Evolutionary conservation across 768 basidiomycete species (phyloP).

Genomic region (Hebeloma cylindrosporum): DNA sequence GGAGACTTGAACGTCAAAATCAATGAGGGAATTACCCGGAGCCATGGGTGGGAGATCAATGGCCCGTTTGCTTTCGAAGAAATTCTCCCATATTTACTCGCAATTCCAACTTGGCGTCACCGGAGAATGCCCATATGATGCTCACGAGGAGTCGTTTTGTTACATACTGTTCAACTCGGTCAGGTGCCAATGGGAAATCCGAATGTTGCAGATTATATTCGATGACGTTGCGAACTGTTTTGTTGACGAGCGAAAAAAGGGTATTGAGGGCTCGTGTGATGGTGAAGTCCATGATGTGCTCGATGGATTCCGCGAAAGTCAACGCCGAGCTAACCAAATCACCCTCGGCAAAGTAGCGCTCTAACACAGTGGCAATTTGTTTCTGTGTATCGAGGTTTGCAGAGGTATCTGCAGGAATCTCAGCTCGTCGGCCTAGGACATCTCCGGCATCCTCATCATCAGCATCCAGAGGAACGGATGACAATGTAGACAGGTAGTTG

Average conservation of each 20-base stretch:
- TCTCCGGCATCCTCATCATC: slow-evolving; percentile 83
- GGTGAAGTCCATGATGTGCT: slow-evolving; percentile 99
- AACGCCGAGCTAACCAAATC: slow-evolving; percentile 83
- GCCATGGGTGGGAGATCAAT: slow-evolving; percentile 82
- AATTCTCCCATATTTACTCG: slow-evolving; percentile 90
- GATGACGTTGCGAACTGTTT: slow-evolving; percentile 88
- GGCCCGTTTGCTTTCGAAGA: slow-evolving; percentile 77
- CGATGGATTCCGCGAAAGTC: slow-evolving; percentile 76
- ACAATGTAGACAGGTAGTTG: slow-evolving; percentile 80
- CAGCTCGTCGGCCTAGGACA: slow-evolving; percentile 58
- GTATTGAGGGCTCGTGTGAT: slow-evolving; percentile 88
- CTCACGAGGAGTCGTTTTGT: slow-evolving; percentile 86
- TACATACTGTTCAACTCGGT: slow-evolving; percentile 89
- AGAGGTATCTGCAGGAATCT: slow-evolving; percentile 52
- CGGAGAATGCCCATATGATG: slow-evolving; percentile 98
- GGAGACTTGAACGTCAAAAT: slow-evolving; percentile 89
- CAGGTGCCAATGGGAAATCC: slow-evolving; percentile 86
- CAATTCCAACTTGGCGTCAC: slow-evolving; percentile 89
- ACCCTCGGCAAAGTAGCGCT: slow-evolving; percentile 78
- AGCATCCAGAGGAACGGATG: slow-evolving; percentile 74
- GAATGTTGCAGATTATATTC: slow-evolving; percentile 95
- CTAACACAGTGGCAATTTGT: slow-evolving; percentile 70
- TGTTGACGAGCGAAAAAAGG: slow-evolving; percentile 95
- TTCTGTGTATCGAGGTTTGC: slow-evolving; percentile 73
- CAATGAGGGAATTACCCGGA: slow-evolving; percentile 83